Evolutionary conservation across 2,329 filamentous ascomycete genomes (phyloP).

Genomic region (Colletotrichum spinosum): DNA sequence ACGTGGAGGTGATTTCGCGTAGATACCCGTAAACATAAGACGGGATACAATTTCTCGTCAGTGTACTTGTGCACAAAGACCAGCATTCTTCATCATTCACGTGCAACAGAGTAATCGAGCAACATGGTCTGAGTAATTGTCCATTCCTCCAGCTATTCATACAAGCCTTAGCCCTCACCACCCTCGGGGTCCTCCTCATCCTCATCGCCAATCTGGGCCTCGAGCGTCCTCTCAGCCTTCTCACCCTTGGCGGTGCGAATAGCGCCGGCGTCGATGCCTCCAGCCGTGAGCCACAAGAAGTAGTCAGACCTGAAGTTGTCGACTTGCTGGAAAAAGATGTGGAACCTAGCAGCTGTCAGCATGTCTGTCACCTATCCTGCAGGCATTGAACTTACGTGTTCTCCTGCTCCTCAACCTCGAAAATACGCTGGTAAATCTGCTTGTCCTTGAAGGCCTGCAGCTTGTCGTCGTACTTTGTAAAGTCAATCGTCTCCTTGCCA

Average conservation of each 20-base stretch:
- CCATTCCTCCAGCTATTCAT: neutral
- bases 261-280: conserved; percentile 72
- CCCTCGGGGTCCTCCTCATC: conserved; percentile 60
- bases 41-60: conserved; percentile 13
- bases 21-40: conserved; percentile 26
- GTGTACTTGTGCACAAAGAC: too few species aligned
- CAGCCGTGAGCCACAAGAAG: conserved; percentile 81
- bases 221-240: conserved; percentile 51
- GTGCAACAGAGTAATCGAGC: too few species aligned
- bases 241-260: conserved; percentile 56
- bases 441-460: conserved; percentile 91
- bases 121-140: neutral
- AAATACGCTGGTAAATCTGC: conserved; percentile 93
- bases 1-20: neutral
- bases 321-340: conserved; percentile 82
- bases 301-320: conserved; percentile 78
- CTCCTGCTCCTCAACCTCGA: conserved; percentile 86
- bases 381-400: conserved; percentile 76
- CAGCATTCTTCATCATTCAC: too few species aligned
- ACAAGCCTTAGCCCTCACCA: conserved; percentile 51
- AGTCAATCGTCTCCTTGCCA: conserved; percentile 78
- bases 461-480: conserved; percentile 79
- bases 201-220: conserved; percentile 54
- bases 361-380: too few species aligned
- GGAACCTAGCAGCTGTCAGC: conserved; percentile 64